Evolutionary conservation across 139 green algal species (phyloP).

Genomic region (Desmodesmus armatus): DNA sequence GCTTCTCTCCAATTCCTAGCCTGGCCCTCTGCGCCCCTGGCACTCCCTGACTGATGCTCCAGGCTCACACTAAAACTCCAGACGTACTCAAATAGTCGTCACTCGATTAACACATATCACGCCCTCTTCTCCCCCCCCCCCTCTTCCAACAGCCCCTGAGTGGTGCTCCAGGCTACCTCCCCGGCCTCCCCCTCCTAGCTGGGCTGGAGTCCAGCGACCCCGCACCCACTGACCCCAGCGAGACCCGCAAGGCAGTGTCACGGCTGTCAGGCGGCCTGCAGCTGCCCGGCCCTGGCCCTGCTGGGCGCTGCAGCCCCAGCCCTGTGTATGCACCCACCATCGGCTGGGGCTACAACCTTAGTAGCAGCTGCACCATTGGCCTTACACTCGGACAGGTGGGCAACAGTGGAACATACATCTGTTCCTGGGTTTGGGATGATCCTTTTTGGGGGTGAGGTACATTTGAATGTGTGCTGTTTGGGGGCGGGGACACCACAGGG

Average conservation of each 20-base stretch:
- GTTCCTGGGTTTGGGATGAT: not conserved
- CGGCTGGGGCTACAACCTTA: conserved; percentile 62
- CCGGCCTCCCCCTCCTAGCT: conserved; percentile 57
- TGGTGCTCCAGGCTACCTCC: conserved; percentile 64
- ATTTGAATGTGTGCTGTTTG: not conserved
- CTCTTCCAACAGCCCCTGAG: conserved; percentile 40
- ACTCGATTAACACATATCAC: no score
- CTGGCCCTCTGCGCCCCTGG: no score
- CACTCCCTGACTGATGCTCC: no score
- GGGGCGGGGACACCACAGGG: not conserved
- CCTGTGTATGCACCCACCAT: not conserved
- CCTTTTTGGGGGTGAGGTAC: not conserved
- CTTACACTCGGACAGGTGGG: conserved; percentile 51
- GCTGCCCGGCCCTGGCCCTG: conserved; percentile 24
- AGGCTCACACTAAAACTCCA: no score
- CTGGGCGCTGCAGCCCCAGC: conserved; percentile 47
- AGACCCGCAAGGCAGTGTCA: conserved; percentile 37
- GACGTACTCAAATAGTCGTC: no score
- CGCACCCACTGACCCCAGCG: not conserved
- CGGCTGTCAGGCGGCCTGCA: conserved; percentile 46
- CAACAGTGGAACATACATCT: not conserved
- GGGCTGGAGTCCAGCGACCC: not conserved
- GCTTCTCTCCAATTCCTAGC: no score
- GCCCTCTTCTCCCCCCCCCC: no score
- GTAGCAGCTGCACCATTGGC: conserved; percentile 44